Evolutionary conservation across 2,329 filamentous ascomycete species (phyloP), one percentile per base, ranked within the genome.

Genomic region (Clonostachys chloroleuca): DNA sequence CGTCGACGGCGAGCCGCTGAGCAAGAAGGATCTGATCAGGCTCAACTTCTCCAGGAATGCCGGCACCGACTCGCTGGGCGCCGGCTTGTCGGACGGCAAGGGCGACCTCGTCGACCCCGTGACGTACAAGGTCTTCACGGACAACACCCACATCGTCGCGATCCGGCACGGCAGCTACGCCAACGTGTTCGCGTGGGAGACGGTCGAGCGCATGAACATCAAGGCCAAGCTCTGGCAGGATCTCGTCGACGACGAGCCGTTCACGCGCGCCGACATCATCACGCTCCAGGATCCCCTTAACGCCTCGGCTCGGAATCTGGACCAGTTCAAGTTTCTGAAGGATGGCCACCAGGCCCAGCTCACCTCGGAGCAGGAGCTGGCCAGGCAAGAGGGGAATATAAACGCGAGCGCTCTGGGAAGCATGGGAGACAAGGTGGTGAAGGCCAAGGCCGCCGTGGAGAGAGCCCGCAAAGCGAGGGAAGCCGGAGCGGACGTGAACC

Each of bases 171-270:
- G 81, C 47, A 87, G 77, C 47, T 92, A 92, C 49, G 92, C 92
- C 44, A 99, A 99, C 67, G 94, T 96, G 5, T 99, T 97, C 63
- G 85, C 92, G 2, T 96, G 87, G 81, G 95, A 99, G 60, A 99
- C 95, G 2, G 83, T 99, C 36, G 89, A 97, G 68, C 81, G 89
- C 57, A 81, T 99, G 72, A 99, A 99, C 65, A 86, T 99, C 67
- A 97, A 97, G 73, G 79, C 90, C 44, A 97, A 96, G 78, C 87
- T 95, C 72, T 99, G 94, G 94, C 80, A 77, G 54, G 94, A 99
- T 67, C 70, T 99, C 40, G 79, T 97, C 9, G 89, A 87, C 59
- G 92, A 99, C 56, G 78, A 84, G 52, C 87, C 91, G 49, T 99
- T 99, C 59, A 81, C 81, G 33, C 81, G 94, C 52, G 88, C 88